A percentile compares a stretch with the other conserved stretches of the same genome.
phyloP scores from a whole-genome alignment of 2,329 filamentous ascomycete genomes.

The Fusarium chlamydosporum region DNA sequence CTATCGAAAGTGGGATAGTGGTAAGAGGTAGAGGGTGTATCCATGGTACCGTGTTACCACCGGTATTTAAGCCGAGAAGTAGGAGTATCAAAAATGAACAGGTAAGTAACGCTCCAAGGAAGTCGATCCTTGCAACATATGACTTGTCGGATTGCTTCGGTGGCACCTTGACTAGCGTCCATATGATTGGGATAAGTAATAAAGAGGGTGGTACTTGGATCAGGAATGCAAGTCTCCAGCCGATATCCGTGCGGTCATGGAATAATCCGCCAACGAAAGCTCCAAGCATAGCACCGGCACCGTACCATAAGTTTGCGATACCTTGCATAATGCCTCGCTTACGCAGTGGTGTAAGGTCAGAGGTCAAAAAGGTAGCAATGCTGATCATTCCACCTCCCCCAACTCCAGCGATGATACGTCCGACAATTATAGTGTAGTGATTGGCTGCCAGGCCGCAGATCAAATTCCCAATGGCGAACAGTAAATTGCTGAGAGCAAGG shows the following conservation, averaged over 20 bases:
- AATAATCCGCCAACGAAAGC: constrained; percentile 15
- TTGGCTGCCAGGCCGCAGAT: constrained; percentile 78
- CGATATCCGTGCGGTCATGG: constrained; percentile 3
- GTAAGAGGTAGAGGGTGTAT: constrained; percentile 76
- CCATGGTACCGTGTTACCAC: constrained; percentile 80
- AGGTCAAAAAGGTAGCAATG: constrained; percentile 72
- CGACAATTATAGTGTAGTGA: constrained; percentile 76
- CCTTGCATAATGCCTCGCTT: constrained; percentile 51
- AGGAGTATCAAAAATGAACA: constrained; percentile 75
- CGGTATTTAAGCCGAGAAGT: constrained; percentile 79
- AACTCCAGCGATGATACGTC: constrained; percentile 80
- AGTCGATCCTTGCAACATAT: constrained; percentile 78
- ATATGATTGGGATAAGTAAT: background rate
- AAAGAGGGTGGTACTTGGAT: constrained; percentile 9
- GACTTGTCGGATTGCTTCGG: constrained; percentile 76
- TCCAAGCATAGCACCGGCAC: constrained; percentile 11
- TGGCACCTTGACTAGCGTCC: constrained; percentile 63
- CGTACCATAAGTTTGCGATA: constrained; percentile 16
- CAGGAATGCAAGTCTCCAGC: constrained; percentile 23
- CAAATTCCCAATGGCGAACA: constrained; percentile 81
- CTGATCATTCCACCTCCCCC: constrained; percentile 80
- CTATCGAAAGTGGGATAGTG: constrained; percentile 68
- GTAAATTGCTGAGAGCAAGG: constrained; percentile 77
- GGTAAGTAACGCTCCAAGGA: constrained; percentile 70
- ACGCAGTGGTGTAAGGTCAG: constrained; percentile 76